Conservation (phyloP, 2,329 filamentous ascomycete genomes). For the Pyricularia sp. region DNA sequence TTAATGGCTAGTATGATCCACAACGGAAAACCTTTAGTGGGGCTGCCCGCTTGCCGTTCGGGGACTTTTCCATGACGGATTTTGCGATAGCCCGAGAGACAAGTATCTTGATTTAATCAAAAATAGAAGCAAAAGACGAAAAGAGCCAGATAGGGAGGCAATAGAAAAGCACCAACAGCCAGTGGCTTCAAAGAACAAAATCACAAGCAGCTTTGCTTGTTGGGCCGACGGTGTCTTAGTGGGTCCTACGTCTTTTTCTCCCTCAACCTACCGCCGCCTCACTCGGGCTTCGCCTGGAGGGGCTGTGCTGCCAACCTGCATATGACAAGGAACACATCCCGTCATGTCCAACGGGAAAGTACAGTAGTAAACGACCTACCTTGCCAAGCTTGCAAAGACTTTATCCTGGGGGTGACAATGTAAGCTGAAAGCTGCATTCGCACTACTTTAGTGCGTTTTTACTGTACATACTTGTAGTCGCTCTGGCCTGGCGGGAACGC, state of each 20-base stretch:
- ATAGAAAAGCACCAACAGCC: not conserved
- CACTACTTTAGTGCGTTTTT: not conserved
- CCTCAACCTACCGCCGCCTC: not conserved
- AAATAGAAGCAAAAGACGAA: not conserved
- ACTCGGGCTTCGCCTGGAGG: conserved; percentile 1
- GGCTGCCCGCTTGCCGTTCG: not conserved
- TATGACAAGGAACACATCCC: not conserved
- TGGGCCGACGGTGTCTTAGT: not conserved
- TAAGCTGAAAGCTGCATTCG: not conserved
- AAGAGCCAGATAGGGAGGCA: not conserved
- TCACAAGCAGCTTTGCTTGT: not conserved
- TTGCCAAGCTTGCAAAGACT: not conserved
- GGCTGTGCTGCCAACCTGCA: not conserved
- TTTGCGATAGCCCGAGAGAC: not conserved
- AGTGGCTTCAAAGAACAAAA: not conserved
- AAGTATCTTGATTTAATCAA: not conserved
- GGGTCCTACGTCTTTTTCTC: not conserved
- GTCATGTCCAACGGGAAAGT: not conserved
- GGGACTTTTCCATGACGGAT: not conserved
- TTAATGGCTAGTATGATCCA: not conserved
- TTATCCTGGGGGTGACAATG: not conserved
- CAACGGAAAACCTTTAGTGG: not conserved
- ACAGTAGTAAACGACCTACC: not conserved
- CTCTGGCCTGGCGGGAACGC: not conserved
- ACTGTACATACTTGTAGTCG: not conserved